phyloP scores from a whole-genome alignment of 495 filamentous ascomycete genomes.

The Penicillium argentinense region DNA sequence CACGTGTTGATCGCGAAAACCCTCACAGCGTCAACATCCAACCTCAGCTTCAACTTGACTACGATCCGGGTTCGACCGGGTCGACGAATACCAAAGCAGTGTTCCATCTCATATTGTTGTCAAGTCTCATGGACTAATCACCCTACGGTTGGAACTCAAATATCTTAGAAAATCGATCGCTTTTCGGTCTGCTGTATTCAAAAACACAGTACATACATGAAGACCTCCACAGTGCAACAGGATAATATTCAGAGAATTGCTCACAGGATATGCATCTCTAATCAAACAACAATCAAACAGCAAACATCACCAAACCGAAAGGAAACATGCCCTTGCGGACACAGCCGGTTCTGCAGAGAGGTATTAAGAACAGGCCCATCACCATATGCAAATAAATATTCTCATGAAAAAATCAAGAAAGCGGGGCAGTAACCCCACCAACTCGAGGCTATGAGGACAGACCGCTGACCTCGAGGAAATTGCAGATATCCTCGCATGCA shows the following conservation, averaged over 20 bases:
- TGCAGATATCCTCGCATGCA: conserved; percentile 83
- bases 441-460: conserved; percentile 30
- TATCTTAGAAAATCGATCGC: neutral
- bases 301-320: conserved; percentile 7
- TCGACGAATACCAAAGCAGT: no score
- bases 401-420: conserved; percentile 1
- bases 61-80: no score
- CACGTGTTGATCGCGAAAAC: no score
- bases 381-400: conserved; percentile 2
- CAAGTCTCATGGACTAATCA: no score
- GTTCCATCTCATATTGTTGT: no score
- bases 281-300: conserved; percentile 9
- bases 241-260: conserved; percentile 1
- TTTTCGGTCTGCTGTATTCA: conserved; percentile 1
- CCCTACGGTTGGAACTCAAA: no score
- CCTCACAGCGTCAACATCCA: no score
- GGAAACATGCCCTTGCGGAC: neutral
- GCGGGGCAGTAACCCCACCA: neutral
- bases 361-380: conserved; percentile 11
- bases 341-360: neutral
- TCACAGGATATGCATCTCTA: conserved; percentile 13
- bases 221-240: conserved; percentile 1
- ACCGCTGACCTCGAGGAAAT: conserved; percentile 50
- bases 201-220: neutral
- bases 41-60: no score